Evolutionary conservation across 1,284 basidiomycete genomes (phyloP), one percentile per base, ranked within the genome.

Genomic region (Uromyces viciae-fabae): DNA sequence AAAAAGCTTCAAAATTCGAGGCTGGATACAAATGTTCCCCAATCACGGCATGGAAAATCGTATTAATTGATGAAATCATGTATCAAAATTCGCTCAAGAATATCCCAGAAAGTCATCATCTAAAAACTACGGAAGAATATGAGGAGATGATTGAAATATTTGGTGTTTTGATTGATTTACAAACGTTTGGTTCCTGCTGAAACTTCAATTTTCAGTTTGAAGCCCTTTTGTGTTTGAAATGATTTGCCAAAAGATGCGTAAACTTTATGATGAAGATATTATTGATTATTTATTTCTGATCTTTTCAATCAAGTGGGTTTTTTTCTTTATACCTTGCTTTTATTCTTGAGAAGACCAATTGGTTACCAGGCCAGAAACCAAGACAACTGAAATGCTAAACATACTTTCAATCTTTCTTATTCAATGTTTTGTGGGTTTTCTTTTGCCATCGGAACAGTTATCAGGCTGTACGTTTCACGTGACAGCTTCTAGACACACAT

Each of bases 1-100:
- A 93, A 96, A 83, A 94, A 96, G 85, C 89, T 96, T 83, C 96
- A 95, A 88, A 96, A 94, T 73, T 89, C 96, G 75, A 91, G 94
- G 66, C 95, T 96, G 94, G 93, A 94, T 58, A 92, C 91, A 83
- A 96, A 96, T 85, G 94, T 95, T 64, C 89, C 92, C 3, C 89
- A 94, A 36, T 88, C 88, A 25, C 89, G n/a, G n/a, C n/a, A n/a
- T n/a, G n/a, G n/a, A 90, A 82, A 94, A 96, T 66, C 89, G 92
- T 75, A 91, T 92, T 85, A 91, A 91, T 19, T 93, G 94, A 38
- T 88, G 95, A 43, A 89, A 88, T 25, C 91, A 90, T 38, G 88
- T 94, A 79, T 91, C 93, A 75, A 90, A 91, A 82, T 89, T 88
- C 81, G 90, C 93, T 49, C 46, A 75, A 40, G 28, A 43, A 43